Conservation (phyloP, 768 basidiomycete genomes). For the Peribolospora kevripleyi region DNA sequence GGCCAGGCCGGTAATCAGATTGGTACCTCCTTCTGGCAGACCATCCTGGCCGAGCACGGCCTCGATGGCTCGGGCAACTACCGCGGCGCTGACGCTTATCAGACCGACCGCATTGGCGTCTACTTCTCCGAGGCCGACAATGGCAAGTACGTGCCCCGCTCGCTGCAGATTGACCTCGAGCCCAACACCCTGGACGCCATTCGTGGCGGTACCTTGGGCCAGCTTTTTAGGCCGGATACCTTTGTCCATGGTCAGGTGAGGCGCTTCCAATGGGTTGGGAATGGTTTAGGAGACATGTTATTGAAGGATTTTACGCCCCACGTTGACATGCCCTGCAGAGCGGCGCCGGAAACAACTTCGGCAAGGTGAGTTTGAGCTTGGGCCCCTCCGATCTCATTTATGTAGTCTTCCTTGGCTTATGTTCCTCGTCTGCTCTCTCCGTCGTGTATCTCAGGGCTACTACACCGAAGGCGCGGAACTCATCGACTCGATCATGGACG, state of each 20-base stretch:
- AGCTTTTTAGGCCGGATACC: slow-evolving; percentile 68
- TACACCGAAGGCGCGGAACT: slow-evolving; percentile 92
- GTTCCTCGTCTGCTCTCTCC: background rate
- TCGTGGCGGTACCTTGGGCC: slow-evolving; percentile 24
- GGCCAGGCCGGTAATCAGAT: slow-evolving; percentile 47
- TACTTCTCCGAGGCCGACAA: slow-evolving; percentile 1
- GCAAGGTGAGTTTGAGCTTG: slow-evolving; percentile 29
- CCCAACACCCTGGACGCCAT: slow-evolving; percentile 50
- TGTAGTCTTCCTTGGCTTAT: background rate
- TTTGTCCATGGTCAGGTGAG: slow-evolving; percentile 18
- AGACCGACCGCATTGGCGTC: slow-evolving; percentile 8
- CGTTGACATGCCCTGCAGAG: slow-evolving; percentile 26
- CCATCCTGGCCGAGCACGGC: slow-evolving; percentile 67
- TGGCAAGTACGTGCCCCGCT: slow-evolving; percentile 62
- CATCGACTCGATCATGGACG: slow-evolving; percentile 36
- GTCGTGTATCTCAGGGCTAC: slow-evolving; percentile 24
- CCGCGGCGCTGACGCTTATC: slow-evolving; percentile 14
- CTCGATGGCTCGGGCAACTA: slow-evolving; percentile 34
- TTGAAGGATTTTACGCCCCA: background rate
- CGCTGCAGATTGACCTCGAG: slow-evolving; percentile 75
- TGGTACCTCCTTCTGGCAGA: slow-evolving; percentile 45
- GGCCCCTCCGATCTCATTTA: slow-evolving; percentile 34
- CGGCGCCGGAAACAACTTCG: slow-evolving; percentile 81
- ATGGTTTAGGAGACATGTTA: background rate
- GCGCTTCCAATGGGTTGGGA: background rate